Base-by-base conservation (phyloP, 768 basidiomycete species). In the Psilocybe cubensis region DNA sequence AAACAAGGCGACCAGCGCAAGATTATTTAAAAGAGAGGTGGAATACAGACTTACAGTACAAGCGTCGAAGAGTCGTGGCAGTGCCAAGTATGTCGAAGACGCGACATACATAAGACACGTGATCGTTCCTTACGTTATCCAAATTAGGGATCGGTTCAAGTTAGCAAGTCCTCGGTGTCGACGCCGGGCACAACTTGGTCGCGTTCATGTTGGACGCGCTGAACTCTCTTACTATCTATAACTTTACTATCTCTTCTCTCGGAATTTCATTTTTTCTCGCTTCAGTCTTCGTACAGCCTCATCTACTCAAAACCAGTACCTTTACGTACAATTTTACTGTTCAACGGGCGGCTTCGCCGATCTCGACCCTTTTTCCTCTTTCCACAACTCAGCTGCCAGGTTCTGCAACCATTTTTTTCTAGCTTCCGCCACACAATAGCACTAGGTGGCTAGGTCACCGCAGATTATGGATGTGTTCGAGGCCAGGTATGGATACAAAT, bases 401-500 rank as follows among this genome's bases (percentile, higher is more conserved):
- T 11, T n/a, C 24, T 21, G 14, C n/a, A 20, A 20, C 31, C 29
- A 24, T 40, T n/a, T 20, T 21, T n/a, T 23, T 42, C 24, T 27
- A 21, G 20, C 9, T 24, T 17, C 14, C 6, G 4, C 2, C 11
- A n/a, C 18, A 20, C 17, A 5, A 10, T 12, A n/a, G 25, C 3
- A 4, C 11, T 3, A 24, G 8, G 8, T 14, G 7, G 17, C 38
- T 18, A 10, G 18, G 29, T 27, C 27, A n/a, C 14, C 6, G 33
- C 23, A 8, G 44, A 20, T n/a, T 24, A 81, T 81, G 80, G 73
- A 75, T 65, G 67, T 63, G 57, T 65, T 60, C 50, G 68, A 72
- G 56, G 65, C 62, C 51, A 80, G 75, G 79, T 77, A 65, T 60
- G 75, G 70, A 61, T 60, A 21, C 40, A 10, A 27, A 29, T 21